These are phyloP conservation scores for Castanea mollissima DNA, from an alignment of 306 rosid species.

Conservation along the genomic window DNA sequence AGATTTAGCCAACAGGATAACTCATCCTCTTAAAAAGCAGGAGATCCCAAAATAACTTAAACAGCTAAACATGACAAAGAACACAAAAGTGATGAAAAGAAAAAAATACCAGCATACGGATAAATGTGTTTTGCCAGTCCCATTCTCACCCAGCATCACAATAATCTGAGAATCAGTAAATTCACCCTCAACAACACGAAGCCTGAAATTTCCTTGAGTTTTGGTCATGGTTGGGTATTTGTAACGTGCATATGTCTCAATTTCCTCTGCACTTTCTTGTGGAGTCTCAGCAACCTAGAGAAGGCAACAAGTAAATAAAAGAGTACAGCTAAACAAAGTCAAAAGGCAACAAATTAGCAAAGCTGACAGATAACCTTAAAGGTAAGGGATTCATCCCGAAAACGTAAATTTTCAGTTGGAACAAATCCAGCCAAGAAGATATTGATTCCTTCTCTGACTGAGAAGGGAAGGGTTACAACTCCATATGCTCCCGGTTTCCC, in stretches of 20 bases:
- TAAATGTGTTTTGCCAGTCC: conserved; percentile 98
- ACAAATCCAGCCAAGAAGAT: conserved; percentile 96
- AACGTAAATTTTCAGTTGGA: conserved; percentile 95
- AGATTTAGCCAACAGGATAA: conserved; percentile 7
- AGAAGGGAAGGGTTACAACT: conserved; percentile 97
- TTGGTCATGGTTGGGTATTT: conserved; percentile 85
- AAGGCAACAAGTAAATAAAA: conserved; percentile 16
- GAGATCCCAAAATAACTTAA: not conserved
- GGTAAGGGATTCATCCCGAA: conserved; percentile 86
- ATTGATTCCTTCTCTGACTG: conserved; percentile 98
- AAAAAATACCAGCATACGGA: conserved; percentile 88
- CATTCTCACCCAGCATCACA: conserved; percentile 98
- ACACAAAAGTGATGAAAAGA: conserved; percentile 9
- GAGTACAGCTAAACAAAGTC: not conserved
- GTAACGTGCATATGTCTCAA: conserved; percentile 85
- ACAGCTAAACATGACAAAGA: not conserved
- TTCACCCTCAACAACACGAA: conserved; percentile 82
- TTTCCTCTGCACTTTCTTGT: conserved; percentile 89
- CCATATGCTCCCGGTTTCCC: conserved; percentile 99
- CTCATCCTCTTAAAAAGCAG: not conserved
- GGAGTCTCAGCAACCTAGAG: conserved; percentile 98
- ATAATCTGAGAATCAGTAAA: conserved; percentile 95
- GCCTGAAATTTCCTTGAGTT: conserved; percentile 84
- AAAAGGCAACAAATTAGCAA: not conserved
- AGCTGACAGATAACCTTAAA: conserved; percentile 56